Conservation (phyloP, 179 eudicot genomes). For the Beta lomatogona region DNA sequence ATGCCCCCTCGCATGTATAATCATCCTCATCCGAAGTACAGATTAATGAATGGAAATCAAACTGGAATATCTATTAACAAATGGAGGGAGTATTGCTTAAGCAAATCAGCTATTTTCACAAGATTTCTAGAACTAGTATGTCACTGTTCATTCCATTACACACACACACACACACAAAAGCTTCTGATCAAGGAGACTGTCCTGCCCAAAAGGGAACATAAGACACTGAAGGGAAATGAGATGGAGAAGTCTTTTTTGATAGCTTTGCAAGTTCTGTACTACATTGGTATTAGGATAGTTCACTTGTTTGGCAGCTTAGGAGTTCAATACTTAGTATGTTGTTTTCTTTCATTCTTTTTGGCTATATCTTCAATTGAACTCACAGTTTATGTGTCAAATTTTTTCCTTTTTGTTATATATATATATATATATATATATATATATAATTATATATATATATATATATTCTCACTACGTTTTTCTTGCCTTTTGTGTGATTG, state of each 20-base stretch:
- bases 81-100: not conserved
- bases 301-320: not conserved
- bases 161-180: not conserved
- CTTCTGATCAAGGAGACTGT: not conserved
- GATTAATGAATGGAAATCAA: too few relatives aligned
- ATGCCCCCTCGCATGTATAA: not conserved
- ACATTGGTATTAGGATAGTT: not conserved
- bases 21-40: not conserved
- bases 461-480: not conserved
- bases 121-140: not conserved
- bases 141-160: too few relatives aligned
- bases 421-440: too few relatives aligned
- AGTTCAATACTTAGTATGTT: not conserved
- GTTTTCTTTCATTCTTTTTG: not conserved
- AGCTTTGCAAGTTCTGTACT: not conserved
- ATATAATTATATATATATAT: not conserved
- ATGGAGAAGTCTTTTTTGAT: not conserved
- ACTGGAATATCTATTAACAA: too few relatives aligned
- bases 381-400: not conserved
- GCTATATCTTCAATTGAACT: not conserved
- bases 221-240: not conserved
- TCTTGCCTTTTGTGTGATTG: not conserved
- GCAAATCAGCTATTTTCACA: not conserved
- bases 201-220: not conserved
- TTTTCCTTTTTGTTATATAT: too few relatives aligned